A percentile compares a stretch with the other conserved stretches of the same genome.
Evolutionary conservation across 176 grass and related monocot genomes (phyloP).

Genomic region (Puya raimondii): DNA sequence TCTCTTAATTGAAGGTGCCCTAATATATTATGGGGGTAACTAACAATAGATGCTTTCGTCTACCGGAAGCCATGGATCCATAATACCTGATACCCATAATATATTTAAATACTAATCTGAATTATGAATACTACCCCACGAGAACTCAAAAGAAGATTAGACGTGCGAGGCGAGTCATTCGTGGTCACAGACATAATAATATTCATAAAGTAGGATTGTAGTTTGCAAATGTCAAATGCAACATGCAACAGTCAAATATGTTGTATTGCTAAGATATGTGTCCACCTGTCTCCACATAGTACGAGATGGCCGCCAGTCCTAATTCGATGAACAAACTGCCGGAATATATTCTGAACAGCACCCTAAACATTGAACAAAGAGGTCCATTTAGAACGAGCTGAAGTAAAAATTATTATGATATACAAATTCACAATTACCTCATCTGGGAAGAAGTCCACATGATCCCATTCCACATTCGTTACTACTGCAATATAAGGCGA

Average conservation of each 20-base stretch:
- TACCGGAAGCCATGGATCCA: no score
- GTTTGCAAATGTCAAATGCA: background rate
- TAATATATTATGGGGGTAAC: no score
- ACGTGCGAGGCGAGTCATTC: background rate
- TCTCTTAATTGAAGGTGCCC: no score
- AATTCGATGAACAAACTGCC: constrained; percentile 4
- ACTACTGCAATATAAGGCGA: constrained; percentile 19
- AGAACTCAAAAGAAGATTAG: no score
- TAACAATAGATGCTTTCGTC: no score
- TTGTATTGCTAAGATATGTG: background rate
- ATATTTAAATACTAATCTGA: no score
- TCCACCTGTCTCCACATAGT: constrained; percentile 14
- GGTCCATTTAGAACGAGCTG: background rate
- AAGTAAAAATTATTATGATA: background rate
- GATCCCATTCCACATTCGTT: constrained; percentile 20
- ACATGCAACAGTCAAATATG: background rate
- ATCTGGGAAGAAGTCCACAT: constrained; percentile 14
- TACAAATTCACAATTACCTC: constrained; percentile 9
- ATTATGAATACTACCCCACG: no score
- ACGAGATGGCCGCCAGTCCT: constrained; percentile 9
- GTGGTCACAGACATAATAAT: background rate
- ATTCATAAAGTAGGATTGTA: no score
- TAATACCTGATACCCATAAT: no score
- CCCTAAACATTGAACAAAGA: background rate
- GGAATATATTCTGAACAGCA: constrained; percentile 12